Conservation (phyloP, 148 eudicot genomes). For the Chenopodium berlandieri region DNA sequence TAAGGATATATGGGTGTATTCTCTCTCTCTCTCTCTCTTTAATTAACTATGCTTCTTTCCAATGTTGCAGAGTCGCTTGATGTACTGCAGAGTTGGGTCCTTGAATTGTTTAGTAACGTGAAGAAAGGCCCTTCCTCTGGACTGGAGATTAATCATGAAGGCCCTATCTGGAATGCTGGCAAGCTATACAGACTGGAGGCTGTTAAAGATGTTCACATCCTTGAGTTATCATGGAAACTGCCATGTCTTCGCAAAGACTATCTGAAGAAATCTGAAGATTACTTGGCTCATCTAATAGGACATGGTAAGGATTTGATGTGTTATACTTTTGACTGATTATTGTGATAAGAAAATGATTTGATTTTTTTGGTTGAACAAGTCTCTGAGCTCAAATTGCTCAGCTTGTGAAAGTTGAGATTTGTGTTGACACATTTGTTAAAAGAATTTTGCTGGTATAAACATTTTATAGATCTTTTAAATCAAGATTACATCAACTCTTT, state of each 20-base stretch:
- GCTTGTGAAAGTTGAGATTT: neutral
- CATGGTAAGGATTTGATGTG: slow-evolving; percentile 62
- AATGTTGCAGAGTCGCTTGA: slow-evolving; percentile 77
- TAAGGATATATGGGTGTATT: too few species aligned
- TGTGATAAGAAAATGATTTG: neutral
- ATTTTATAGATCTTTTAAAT: neutral
- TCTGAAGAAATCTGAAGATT: slow-evolving; percentile 86
- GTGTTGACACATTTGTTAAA: neutral
- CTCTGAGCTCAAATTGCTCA: neutral
- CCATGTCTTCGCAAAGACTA: slow-evolving; percentile 83
- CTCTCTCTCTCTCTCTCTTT: neutral
- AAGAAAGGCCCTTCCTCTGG: slow-evolving; percentile 51
- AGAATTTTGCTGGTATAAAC: neutral
- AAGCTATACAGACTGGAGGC: slow-evolving; percentile 89
- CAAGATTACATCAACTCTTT: neutral
- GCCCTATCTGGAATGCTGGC: slow-evolving; percentile 81
- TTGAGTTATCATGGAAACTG: slow-evolving; percentile 86
- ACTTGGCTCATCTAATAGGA: slow-evolving; percentile 90
- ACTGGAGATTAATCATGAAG: slow-evolving; percentile 38
- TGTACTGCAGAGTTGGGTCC: slow-evolving; percentile 87
- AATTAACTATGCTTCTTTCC: slow-evolving; percentile 8
- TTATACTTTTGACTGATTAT: slow-evolving; percentile 4
- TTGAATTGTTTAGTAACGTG: slow-evolving; percentile 65
- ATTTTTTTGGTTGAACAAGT: neutral
- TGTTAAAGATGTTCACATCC: slow-evolving; percentile 85